Conservation (phyloP, 148 eudicot species). For the Fagopyrum tataricum region DNA sequence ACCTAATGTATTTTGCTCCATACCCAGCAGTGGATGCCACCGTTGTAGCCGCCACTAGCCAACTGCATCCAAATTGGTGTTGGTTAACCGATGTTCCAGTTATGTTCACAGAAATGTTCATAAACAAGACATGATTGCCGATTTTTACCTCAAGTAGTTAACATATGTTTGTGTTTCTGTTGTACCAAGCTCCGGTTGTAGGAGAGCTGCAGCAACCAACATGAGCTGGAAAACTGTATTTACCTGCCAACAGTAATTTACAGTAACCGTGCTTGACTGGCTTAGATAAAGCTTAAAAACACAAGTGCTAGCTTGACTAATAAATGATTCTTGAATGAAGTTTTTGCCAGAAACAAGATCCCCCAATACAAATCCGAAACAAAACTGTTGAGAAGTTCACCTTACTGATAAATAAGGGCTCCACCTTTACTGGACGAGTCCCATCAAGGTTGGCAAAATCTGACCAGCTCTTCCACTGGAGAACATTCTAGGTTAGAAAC, state of each 20-base stretch:
- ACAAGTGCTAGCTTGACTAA: neutral
- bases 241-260: slow-evolving; percentile 36
- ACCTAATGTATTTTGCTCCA: slow-evolving; percentile 59
- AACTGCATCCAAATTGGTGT: slow-evolving; percentile 38
- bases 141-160: slow-evolving; percentile 63
- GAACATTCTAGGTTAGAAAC: slow-evolving; percentile 14
- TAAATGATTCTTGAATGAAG: neutral
- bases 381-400: slow-evolving; percentile 25
- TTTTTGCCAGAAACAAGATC: neutral
- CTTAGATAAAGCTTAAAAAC: neutral
- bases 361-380: neutral
- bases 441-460: slow-evolving; percentile 88
- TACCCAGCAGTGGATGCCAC: slow-evolving; percentile 81
- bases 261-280: neutral
- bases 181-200: slow-evolving; percentile 87
- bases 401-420: slow-evolving; percentile 89
- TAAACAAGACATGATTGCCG: neutral
- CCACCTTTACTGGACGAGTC: slow-evolving; percentile 57
- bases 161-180: slow-evolving; percentile 60
- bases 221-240: slow-evolving; percentile 81
- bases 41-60: slow-evolving; percentile 89
- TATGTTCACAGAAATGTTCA: neutral
- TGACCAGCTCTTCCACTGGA: slow-evolving; percentile 79
- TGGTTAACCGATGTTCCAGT: neutral
- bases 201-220: slow-evolving; percentile 81